phyloP scores from a whole-genome alignment of 371 early-diverging fungal genomes.

The Smittium mucronatum region DNA sequence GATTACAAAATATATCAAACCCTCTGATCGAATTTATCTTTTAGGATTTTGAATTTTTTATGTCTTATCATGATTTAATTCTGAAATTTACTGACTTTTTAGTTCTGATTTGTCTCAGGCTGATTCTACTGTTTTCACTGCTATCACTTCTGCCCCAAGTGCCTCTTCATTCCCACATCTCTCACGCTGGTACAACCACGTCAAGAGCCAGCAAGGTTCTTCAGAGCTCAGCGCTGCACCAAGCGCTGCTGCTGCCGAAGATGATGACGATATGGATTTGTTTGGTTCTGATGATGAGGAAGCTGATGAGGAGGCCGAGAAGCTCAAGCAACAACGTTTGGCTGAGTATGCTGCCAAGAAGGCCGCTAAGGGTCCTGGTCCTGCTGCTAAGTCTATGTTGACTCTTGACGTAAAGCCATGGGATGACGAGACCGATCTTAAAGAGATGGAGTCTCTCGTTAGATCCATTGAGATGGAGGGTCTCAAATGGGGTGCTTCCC shows the following conservation, averaged over 20 bases:
- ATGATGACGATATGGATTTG: conserved; percentile 89
- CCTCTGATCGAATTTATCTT: conserved; percentile 8
- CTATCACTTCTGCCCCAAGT: conserved; percentile 56
- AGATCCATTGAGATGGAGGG: conserved; percentile 70
- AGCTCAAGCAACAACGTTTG: conserved; percentile 72
- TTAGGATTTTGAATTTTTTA: background rate
- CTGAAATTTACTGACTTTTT: background rate
- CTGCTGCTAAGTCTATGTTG: conserved; percentile 84
- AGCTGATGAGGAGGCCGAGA: conserved; percentile 84
- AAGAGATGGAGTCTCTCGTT: conserved; percentile 58
- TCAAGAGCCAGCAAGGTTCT: conserved; percentile 46
- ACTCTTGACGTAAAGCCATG: conserved; percentile 92
- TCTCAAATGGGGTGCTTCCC: conserved; percentile 75
- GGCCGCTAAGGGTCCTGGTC: conserved; percentile 75
- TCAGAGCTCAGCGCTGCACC: background rate
- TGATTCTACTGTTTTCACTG: conserved; percentile 75
- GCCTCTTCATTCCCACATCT: conserved; percentile 70
- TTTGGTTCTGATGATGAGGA: conserved; percentile 85
- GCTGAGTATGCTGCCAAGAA: conserved; percentile 89
- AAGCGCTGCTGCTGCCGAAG: conserved; percentile 48
- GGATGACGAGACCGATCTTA: conserved; percentile 91
- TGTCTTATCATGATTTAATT: background rate
- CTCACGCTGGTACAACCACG: conserved; percentile 92
- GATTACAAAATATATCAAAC: conserved; percentile 27
- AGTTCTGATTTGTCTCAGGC: conserved; percentile 64